Evolutionary conservation across 75 land plant species (phyloP).

Genomic region (Pinus taeda): DNA sequence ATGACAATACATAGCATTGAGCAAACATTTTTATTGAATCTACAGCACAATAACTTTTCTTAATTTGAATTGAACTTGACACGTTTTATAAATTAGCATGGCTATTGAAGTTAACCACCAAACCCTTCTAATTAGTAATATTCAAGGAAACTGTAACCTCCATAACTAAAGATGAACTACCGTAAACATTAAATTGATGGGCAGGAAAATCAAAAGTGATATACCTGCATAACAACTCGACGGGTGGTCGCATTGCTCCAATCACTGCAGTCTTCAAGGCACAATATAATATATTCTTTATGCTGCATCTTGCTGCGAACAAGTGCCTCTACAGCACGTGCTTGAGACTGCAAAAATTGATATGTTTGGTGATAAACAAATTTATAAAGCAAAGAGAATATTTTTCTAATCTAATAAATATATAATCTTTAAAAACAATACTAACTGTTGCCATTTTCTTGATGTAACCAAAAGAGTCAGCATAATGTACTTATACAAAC

Average conservation of each 20-base stretch:
- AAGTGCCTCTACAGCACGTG: conserved; percentile 91
- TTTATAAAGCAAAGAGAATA: background rate
- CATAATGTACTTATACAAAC: background rate
- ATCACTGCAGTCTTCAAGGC: conserved; percentile 97
- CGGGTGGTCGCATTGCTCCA: conserved; percentile 98
- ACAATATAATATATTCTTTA: conserved; percentile 90
- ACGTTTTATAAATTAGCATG: background rate
- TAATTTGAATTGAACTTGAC: background rate
- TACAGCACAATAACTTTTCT: background rate
- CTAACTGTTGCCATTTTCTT: background rate
- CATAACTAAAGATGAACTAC: background rate
- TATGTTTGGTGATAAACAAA: background rate
- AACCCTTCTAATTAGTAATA: too few species aligned
- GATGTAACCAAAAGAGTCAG: background rate
- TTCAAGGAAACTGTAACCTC: background rate
- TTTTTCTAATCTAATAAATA: background rate
- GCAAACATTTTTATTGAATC: background rate
- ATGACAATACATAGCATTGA: background rate
- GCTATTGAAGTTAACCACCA: too few species aligned
- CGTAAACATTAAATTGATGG: background rate
- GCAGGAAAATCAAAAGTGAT: background rate
- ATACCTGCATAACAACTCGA: conserved; percentile 92
- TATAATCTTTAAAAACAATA: background rate
- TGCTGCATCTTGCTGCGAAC: conserved; percentile 95
- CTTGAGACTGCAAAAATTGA: conserved; percentile 59